Conservation (phyloP, 441 rosid species). For the Erodium trifolium region DNA sequence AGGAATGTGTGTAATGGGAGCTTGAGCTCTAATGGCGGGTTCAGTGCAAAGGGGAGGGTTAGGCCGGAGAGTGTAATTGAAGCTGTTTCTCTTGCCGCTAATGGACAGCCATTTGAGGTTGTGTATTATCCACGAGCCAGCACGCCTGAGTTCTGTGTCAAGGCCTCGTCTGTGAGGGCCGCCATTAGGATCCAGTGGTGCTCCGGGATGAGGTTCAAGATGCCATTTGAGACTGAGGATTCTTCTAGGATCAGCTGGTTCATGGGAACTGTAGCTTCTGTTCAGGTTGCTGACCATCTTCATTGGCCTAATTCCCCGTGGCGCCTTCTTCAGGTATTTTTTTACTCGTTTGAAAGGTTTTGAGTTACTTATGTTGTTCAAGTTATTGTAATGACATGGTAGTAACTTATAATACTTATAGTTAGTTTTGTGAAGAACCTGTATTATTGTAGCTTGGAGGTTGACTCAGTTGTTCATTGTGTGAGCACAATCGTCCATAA, state of each 20-base stretch:
- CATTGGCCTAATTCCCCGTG: constrained; percentile 91
- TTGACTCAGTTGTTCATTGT: background rate
- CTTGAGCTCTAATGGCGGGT: constrained; percentile 15
- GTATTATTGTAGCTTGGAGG: background rate
- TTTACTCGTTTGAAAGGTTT: background rate
- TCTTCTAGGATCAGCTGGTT: constrained; percentile 94
- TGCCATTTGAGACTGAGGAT: constrained; percentile 94
- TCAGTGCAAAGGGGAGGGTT: constrained; percentile 42
- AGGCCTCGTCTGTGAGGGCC: constrained; percentile 52
- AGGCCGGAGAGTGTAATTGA: constrained; percentile 57
- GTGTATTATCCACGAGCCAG: constrained; percentile 81
- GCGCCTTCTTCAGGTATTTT: constrained; percentile 78
- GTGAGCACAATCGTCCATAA: background rate
- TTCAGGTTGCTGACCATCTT: constrained; percentile 67
- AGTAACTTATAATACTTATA: background rate
- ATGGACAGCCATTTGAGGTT: constrained; percentile 66
- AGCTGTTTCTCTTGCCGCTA: constrained; percentile 59
- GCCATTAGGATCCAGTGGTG: constrained; percentile 80
- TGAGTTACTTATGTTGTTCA: background rate
- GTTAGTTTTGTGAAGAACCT: background rate
- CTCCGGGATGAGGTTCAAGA: constrained; percentile 90
- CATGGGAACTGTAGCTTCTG: constrained; percentile 82
- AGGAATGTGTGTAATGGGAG: constrained; percentile 20
- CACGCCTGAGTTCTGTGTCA: constrained; percentile 74
- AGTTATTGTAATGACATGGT: background rate